phyloP scores from a whole-genome alignment of 2,329 filamentous ascomycete species.

The Camillea tinctor region DNA sequence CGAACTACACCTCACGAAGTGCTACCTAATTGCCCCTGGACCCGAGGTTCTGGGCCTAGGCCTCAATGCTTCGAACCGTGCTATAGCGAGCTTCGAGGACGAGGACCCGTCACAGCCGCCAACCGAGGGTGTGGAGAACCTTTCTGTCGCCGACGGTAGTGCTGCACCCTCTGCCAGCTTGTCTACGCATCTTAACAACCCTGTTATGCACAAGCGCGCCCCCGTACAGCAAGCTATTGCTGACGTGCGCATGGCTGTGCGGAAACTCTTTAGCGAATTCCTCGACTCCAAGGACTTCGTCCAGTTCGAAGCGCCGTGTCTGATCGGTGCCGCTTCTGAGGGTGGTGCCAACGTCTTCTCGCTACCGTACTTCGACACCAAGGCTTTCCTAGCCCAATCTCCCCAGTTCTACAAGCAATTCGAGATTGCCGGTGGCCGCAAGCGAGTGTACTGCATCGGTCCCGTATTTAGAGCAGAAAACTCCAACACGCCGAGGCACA shows the following conservation, averaged over 20 bases:
- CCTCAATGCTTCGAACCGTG: slow-evolving; percentile 53
- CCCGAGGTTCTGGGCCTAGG: slow-evolving; percentile 58
- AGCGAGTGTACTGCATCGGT: slow-evolving; percentile 75
- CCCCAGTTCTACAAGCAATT: slow-evolving; percentile 89
- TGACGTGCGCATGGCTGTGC: slow-evolving; percentile 55
- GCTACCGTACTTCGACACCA: slow-evolving; percentile 83
- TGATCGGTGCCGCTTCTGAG: slow-evolving; percentile 88
- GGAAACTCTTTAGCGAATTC: slow-evolving; percentile 74
- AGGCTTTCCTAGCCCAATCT: slow-evolving; percentile 76
- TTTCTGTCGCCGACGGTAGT: slow-evolving; percentile 36
- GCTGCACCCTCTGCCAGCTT: slow-evolving; percentile 71
- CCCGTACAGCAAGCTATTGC: slow-evolving; percentile 83
- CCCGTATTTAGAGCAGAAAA: slow-evolving; percentile 86
- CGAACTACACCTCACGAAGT: slow-evolving; percentile 86
- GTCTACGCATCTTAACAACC: slow-evolving; percentile 85
- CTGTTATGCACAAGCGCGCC: slow-evolving; percentile 86
- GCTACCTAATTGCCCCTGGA: slow-evolving; percentile 70
- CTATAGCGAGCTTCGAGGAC: slow-evolving; percentile 59
- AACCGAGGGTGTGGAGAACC: slow-evolving; percentile 40
- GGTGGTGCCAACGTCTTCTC: slow-evolving; percentile 91
- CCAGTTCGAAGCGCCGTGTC: slow-evolving; percentile 83
- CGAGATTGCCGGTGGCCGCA: slow-evolving; percentile 75
- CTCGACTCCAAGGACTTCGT: slow-evolving; percentile 71
- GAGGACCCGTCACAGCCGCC: slow-evolving; percentile 43
- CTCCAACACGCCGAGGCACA: slow-evolving; percentile 78